These are phyloP conservation scores for Coniochaeta sp. DNA, from an alignment of 2,329 filamentous ascomycete genomes.

Conservation along the genomic window DNA sequence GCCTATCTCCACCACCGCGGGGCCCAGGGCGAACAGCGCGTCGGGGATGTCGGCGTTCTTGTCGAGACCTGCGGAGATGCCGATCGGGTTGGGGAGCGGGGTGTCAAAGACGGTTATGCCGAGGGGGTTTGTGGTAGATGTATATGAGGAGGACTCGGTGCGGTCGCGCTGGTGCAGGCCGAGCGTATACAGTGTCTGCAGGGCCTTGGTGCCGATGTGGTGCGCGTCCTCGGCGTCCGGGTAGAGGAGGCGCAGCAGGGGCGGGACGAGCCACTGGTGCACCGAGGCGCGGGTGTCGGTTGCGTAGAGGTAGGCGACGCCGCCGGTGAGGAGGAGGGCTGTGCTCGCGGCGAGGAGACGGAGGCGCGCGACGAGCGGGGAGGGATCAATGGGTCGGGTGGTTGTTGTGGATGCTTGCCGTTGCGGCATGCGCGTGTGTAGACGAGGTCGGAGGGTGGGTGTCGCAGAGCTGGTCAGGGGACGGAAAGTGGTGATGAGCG, in stretches of 20 bases:
- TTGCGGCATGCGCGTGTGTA: constrained; percentile 6
- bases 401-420: constrained; percentile 16
- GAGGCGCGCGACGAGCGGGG: constrained; percentile 17
- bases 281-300: constrained; percentile 68
- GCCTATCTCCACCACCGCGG: constrained; percentile 85
- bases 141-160: constrained; percentile 28
- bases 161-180: constrained; percentile 80
- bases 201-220: constrained; percentile 61
- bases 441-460: constrained; percentile 6
- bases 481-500: constrained; percentile 16
- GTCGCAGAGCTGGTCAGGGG: constrained; percentile 8
- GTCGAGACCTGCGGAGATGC: constrained; percentile 91
- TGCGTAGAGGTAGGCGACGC: constrained; percentile 64
- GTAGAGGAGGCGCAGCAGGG: constrained; percentile 56
- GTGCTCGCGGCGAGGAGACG: constrained; percentile 31
- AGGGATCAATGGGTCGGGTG: constrained; percentile 12
- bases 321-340: too few species aligned
- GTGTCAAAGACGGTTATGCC: constrained; percentile 63
- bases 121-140: constrained; percentile 28
- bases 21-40: constrained; percentile 74
- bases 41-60: constrained; percentile 89
- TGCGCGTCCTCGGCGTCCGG: constrained; percentile 90
- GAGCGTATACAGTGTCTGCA: constrained; percentile 67
- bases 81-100: constrained; percentile 75
- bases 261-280: constrained; percentile 63